Evolutionary conservation across 169 alveolate species (phyloP).

Genomic region (Theileria sp.): DNA sequence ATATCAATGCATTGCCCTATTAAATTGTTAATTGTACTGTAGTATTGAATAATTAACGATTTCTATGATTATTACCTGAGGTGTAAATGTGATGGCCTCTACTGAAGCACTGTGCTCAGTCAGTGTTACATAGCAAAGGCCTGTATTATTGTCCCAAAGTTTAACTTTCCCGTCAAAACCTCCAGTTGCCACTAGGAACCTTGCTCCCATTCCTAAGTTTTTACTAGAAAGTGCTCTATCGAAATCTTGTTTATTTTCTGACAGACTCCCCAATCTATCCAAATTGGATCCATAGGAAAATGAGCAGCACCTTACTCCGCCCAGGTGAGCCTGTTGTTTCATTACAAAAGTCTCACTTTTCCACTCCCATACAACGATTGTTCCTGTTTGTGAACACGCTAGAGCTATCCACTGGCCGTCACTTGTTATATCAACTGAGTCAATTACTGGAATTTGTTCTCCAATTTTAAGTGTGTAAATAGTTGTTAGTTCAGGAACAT

Average conservation of each 20-base stretch:
- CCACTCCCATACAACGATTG: conserved; percentile 98
- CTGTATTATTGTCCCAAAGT: conserved; percentile 93
- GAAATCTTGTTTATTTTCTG: conserved; percentile 48
- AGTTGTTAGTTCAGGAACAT: conserved; percentile 63
- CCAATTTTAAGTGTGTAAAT: conserved; percentile 70
- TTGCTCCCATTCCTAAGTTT: conserved; percentile 83
- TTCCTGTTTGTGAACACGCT: conserved; percentile 82
- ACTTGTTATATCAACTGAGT: conserved; percentile 66
- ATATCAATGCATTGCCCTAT: conserved; percentile 86
- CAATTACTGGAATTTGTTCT: conserved; percentile 61
- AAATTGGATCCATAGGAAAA: conserved; percentile 47
- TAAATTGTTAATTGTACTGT: neutral
- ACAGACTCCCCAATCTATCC: conserved; percentile 42
- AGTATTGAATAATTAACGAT: neutral
- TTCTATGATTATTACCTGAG: conserved; percentile 67
- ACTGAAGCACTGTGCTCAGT: conserved; percentile 92
- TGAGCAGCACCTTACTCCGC: conserved; percentile 68
- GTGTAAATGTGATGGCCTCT: conserved; percentile 88
- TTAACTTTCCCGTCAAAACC: conserved; percentile 95
- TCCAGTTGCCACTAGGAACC: conserved; percentile 93
- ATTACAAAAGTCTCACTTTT: conserved; percentile 94
- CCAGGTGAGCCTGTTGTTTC: conserved; percentile 91
- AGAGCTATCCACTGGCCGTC: conserved; percentile 90
- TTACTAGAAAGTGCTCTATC: conserved; percentile 45
- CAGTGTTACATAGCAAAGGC: conserved; percentile 92